Evolutionary conservation across 2,329 filamentous ascomycete genomes (phyloP), one percentile per base, ranked within the genome.

Genomic region (Tolypocladium ophioglossoides): DNA sequence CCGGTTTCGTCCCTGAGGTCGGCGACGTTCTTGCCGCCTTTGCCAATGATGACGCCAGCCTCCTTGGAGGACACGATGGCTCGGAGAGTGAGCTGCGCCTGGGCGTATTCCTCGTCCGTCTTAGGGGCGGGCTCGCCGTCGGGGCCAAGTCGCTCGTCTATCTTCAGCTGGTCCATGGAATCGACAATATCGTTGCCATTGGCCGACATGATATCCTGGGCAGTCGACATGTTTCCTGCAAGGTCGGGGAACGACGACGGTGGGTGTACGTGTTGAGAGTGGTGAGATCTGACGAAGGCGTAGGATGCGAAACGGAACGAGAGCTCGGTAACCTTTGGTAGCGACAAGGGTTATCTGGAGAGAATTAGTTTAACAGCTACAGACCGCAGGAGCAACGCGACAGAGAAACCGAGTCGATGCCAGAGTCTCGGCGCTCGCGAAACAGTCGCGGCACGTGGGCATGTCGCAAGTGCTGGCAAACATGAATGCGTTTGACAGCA

Each of bases 1-100:
- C 92, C 94, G 61, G 94, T 99, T 76, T 97, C 92, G 66, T 99
- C 92, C 68, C 94, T 87, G 59, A 99, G 81, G 67, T 97, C 92
- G 50, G 94, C 94, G 54, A 99, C 94, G 67, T 99, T 97, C 80
- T 97, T 96, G 68, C 94, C 94, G 55, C 87, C 91, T 77, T 99
- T 99, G 72, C 94, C 94, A 72, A 99, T 99, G 72, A 99, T 97
- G 65, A 99, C 91, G 68, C 94, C 94, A 56, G 94, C 94, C 75
- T 99, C 94, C 77, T 97, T 97, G 71, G 94, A 96, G 37, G 94
- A 96, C 62, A 99, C 94, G 69, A 99, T 96, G 64, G 94, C 94
- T 70, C 94, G 89, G 59, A 99, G 83, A 58, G 94, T 99, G 66
- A 99, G 80, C 73, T 95, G 89, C 52, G 91, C 85, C 70, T 91